A percentile compares a stretch with the other conserved stretches of the same genome.
Conservation (phyloP, 768 basidiomycete genomes). For the Zangia roseola region DNA sequence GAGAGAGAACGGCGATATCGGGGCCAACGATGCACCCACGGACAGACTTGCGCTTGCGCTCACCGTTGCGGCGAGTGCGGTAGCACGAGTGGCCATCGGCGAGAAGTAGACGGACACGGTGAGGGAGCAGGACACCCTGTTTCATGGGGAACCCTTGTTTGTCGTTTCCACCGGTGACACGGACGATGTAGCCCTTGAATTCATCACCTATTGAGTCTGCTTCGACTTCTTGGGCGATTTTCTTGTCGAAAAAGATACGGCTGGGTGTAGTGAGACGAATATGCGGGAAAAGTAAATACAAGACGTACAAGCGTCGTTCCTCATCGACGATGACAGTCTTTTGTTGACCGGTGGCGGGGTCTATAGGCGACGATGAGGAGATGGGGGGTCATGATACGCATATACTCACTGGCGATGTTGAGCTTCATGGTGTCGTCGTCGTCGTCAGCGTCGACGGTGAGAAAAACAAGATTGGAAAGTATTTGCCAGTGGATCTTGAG, state of each 20-base stretch:
- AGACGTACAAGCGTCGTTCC: conserved; percentile 75
- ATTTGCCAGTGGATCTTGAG: conserved; percentile 29
- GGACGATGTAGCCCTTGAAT: conserved; percentile 95
- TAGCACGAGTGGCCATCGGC: conserved; percentile 97
- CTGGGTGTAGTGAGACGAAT: conserved; percentile 39
- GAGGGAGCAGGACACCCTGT: conserved; percentile 93
- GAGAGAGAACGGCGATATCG: conserved; percentile 92
- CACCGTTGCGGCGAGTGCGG: conserved; percentile 86
- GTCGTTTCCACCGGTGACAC: conserved; percentile 98
- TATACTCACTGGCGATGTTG: conserved; percentile 87
- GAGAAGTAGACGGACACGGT: conserved; percentile 93
- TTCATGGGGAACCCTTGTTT: conserved; percentile 99
- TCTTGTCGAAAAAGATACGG: conserved; percentile 96
- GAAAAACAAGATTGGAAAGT: background rate
- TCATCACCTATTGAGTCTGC: conserved; percentile 91
- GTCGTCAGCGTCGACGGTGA: conserved; percentile 1
- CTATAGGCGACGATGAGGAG: conserved; percentile 38
- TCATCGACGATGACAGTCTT: conserved; percentile 95
- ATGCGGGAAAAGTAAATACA: background rate
- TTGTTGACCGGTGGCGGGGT: conserved; percentile 97
- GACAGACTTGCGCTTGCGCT: conserved; percentile 98
- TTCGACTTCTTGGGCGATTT: conserved; percentile 92
- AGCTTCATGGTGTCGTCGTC: conserved; percentile 76
- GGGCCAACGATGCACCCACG: conserved; percentile 97
- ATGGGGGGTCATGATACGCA: conserved; percentile 1